Conservation (phyloP, 768 basidiomycete species). For the Tricholoma sp. region DNA sequence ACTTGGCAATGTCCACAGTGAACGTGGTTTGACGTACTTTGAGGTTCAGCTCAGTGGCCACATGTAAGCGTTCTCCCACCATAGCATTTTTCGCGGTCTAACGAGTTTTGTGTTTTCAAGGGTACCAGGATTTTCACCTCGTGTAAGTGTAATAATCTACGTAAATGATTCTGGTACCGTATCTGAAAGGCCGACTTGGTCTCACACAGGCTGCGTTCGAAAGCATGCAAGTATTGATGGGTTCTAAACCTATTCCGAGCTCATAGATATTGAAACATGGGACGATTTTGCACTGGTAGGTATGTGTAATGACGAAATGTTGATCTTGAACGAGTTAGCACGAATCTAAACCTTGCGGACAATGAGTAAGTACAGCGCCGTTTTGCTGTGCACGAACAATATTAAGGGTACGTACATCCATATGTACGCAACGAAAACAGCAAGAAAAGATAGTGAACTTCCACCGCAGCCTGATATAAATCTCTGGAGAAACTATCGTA, state of each 20-base stretch:
- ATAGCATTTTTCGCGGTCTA: not conserved
- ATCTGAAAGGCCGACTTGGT: not conserved
- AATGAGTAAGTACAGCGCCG: too few relatives aligned
- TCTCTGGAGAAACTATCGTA: too few relatives aligned
- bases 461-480: too few relatives aligned
- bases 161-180: not conserved
- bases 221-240: constrained; percentile 64
- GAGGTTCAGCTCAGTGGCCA: constrained; percentile 70
- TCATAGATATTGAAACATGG: too few relatives aligned
- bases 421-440: too few relatives aligned
- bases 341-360: too few relatives aligned
- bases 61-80: constrained; percentile 39
- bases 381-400: too few relatives aligned
- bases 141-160: constrained; percentile 30
- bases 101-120: constrained; percentile 21
- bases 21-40: constrained; percentile 62
- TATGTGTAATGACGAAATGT: too few relatives aligned
- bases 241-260: constrained; percentile 44
- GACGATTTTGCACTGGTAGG: too few relatives aligned
- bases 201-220: constrained; percentile 56
- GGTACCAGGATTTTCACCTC: constrained; percentile 64
- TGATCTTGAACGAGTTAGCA: too few relatives aligned
- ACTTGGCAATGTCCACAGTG: constrained; percentile 57
- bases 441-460: too few relatives aligned
- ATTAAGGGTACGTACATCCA: too few relatives aligned